Evolutionary conservation across 139 green algal genomes (phyloP), one percentile per base, ranked within the genome.

Genomic region (Coelastrella sp.): DNA sequence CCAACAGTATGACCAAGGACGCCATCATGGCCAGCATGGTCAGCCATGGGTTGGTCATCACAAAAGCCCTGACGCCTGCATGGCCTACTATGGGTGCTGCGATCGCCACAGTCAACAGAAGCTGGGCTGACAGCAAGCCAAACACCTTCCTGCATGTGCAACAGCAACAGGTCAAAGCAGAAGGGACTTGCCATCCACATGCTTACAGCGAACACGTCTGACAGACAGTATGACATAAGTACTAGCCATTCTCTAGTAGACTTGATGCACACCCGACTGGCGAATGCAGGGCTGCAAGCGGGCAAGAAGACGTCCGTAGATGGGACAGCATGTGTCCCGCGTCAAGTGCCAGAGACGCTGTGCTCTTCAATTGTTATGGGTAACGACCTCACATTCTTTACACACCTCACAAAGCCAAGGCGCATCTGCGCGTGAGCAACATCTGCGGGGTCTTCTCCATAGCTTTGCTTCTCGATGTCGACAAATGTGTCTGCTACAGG

Each of bases 51-150:
- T 38, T 84, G 8, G 78, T 64, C 27, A 32, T 35, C 2, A 84
- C 78, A 27, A 60, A 74, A 0, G 40, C 17, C 9, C 34, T 40
- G n/a, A 75, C 25, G 11, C 40, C 60, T 9, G 48, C n/a, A n/a
- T 74, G 62, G 23, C 40, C n/a, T 1, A 91, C 75, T 13, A 90
- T 87, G n/a, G 60, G 32, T 4, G 73, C 53, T 15, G 83, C 83
- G 0, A 87, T 68, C 7, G 34, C 79, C 5, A 76, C 89, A 7
- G 90, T 93, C 13, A 93, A 53, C 30, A 72, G 30, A 64, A 93
- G 80, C 76, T 93, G 90, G 9, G 81, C 67, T 4, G 76, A 74
- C 0, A 93, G 69, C 34, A 93, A 62, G 32, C 88, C 84, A 64
- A 84, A 84, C 40, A 84, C 60, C 62, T 82, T 75, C 78, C 62